Conservation (phyloP, 345 rosid genomes). For the Hibiscus trionum region DNA sequence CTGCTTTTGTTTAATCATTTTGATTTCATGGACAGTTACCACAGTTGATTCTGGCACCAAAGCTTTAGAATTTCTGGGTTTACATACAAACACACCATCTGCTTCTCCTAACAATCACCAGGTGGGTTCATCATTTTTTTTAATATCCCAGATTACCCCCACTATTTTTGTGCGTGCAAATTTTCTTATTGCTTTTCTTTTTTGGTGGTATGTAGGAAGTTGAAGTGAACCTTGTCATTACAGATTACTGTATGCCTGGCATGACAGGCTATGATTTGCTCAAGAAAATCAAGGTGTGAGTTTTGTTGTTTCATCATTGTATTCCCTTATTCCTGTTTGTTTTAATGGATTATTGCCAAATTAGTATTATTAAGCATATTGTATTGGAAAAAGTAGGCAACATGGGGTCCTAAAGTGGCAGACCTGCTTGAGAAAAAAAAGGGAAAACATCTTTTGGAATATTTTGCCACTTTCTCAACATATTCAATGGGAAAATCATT, state of each 20-base stretch:
- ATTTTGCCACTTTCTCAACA: slow-evolving; percentile 22
- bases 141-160: neutral
- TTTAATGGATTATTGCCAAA: neutral
- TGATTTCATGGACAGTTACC: slow-evolving; percentile 35
- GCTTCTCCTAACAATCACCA: slow-evolving; percentile 31
- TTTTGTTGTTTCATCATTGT: slow-evolving; percentile 11
- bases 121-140: slow-evolving; percentile 10
- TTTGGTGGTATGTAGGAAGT: neutral
- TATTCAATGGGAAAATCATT: neutral
- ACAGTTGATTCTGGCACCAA: slow-evolving; percentile 69
- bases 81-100: slow-evolving; percentile 18
- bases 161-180: slow-evolving; percentile 7
- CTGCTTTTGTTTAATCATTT: neutral
- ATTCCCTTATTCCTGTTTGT: slow-evolving; percentile 15
- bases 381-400: neutral
- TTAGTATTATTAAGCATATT: neutral
- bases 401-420: slow-evolving; percentile 11
- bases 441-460: slow-evolving; percentile 18
- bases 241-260: neutral
- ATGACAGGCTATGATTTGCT: neutral
- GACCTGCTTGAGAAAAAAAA: slow-evolving; percentile 17
- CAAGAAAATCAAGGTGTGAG: neutral
- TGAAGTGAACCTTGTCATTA: neutral
- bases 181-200: neutral
- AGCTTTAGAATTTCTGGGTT: slow-evolving; percentile 64